Evolutionary conservation across 768 basidiomycete genomes (phyloP).

Genomic region (Russula olivacea): DNA sequence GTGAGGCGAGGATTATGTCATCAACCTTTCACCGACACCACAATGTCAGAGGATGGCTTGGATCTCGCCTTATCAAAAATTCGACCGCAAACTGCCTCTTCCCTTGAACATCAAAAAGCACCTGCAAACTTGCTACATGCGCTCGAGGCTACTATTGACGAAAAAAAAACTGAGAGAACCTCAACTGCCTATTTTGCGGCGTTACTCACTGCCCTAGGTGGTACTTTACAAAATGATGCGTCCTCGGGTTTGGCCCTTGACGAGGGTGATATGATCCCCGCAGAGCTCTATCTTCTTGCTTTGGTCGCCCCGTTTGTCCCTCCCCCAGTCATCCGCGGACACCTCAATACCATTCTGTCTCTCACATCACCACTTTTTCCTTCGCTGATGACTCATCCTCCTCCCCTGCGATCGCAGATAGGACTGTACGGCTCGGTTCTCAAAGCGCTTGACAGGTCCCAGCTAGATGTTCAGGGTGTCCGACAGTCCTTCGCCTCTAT

Average conservation of each 20-base stretch:
- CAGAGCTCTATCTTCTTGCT: conserved; percentile 78
- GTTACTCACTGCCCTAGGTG: conserved; percentile 76
- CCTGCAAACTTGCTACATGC: conserved; percentile 82
- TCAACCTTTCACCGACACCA: background rate
- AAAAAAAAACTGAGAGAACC: conserved; percentile 58
- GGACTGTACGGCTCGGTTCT: conserved; percentile 67
- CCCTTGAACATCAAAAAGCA: conserved; percentile 80
- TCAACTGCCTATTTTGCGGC: conserved; percentile 96
- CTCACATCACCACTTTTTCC: conserved; percentile 79
- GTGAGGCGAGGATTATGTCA: conserved; percentile 6
- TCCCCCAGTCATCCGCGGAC: conserved; percentile 70
- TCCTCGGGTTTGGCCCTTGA: conserved; percentile 34
- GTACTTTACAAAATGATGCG: conserved; percentile 58
- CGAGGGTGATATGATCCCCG: conserved; percentile 76
- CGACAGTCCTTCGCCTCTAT: conserved; percentile 83
- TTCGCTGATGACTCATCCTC: conserved; percentile 54
- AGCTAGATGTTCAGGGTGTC: conserved; percentile 59
- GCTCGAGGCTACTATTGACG: conserved; percentile 72
- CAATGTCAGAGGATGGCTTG: conserved; percentile 26
- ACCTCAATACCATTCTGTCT: conserved; percentile 63
- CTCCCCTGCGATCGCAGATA: conserved; percentile 82
- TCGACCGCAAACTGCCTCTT: conserved; percentile 75
- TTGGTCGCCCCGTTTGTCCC: conserved; percentile 74
- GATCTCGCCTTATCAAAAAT: conserved; percentile 76
- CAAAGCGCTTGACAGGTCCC: conserved; percentile 60